Base-by-base conservation (phyloP, 2,329 filamentous ascomycete species). In the Keithomyces neogunnii region DNA sequence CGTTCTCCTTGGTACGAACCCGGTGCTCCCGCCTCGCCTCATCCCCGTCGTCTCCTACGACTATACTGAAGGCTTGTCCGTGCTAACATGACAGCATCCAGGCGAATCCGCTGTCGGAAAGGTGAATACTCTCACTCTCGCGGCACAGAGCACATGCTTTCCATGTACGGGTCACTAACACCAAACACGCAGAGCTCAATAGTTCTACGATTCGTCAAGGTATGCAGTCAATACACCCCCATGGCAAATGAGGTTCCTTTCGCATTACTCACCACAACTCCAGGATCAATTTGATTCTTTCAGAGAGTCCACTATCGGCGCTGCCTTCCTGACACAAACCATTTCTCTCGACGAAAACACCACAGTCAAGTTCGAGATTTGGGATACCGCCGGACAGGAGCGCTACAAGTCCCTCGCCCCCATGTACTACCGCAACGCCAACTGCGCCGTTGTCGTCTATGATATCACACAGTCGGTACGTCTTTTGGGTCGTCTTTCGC, bases 381-480 rank as follows among this genome's bases (percentile, higher is more conserved):
- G 93, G 91, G 91, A 96, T 73, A 99, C 93, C 8, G 93, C 93
- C 57, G 93, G 93, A 57, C 93, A 99, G 75, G 93, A 99, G 74
- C 84, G 95, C 66, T 99, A 97, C 81, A 97, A 97, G 79, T 97
- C 93, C 10, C 79, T 99, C 59, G 93, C 93, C 35, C 93, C 93
- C 63, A 99, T 99, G 93, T 99, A 99, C 78, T 99, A 99, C 76
- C 80, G 95, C 63, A 99, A 99, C 69, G 95, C 95, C 62, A 97
- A 99, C 81, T 97, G 93, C 74, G 93, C 95, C 53, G 92, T 99
- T 33, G 92, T 99, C 47, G 93, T 99, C 59, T 99, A 99, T 73
- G 93, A 99, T 73, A 97, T 99, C 66, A 99, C 93, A 66, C 93
- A 99, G 81, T 89, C 93, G 60, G 93, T 99, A 85, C 56, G 88